phyloP scores from a whole-genome alignment of 176 grass and related monocot species.

The Alloteropsis semialata region DNA sequence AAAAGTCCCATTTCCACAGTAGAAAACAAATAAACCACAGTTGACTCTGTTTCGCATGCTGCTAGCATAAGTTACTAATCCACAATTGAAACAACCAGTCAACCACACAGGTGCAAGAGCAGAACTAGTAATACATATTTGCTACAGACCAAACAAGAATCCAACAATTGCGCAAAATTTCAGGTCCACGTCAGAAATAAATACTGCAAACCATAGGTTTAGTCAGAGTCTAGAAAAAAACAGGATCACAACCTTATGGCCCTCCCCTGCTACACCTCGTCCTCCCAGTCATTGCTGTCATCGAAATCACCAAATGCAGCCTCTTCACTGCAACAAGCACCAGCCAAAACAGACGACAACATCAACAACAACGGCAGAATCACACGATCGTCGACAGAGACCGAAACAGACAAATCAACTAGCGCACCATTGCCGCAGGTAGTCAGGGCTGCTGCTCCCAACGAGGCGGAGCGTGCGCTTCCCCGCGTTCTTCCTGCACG shows the following conservation, averaged over 20 bases:
- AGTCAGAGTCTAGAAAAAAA: background rate
- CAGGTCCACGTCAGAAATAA: background rate
- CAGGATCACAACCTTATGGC: conserved; percentile 19
- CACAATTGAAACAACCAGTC: background rate
- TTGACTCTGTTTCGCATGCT: background rate
- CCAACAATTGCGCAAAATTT: background rate
- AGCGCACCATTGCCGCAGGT: conserved; percentile 8
- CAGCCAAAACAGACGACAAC: background rate
- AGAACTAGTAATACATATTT: background rate
- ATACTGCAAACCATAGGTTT: background rate
- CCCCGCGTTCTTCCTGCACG: conserved; percentile 20
- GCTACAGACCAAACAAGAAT: background rate
- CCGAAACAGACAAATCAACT: background rate
- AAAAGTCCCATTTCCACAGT: background rate
- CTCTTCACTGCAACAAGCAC: conserved; percentile 22
- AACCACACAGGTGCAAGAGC: background rate
- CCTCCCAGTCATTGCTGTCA: background rate
- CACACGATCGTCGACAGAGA: background rate
- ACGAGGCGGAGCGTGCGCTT: conserved; percentile 32
- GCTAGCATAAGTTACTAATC: background rate
- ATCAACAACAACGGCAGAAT: background rate
- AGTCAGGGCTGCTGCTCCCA: conserved; percentile 23
- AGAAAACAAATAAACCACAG: background rate
- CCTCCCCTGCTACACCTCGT: background rate
- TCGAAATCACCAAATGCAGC: conserved; percentile 33